Evolutionary conservation across 768 basidiomycete genomes (phyloP).

Genomic region (Mycena capillaripes): DNA sequence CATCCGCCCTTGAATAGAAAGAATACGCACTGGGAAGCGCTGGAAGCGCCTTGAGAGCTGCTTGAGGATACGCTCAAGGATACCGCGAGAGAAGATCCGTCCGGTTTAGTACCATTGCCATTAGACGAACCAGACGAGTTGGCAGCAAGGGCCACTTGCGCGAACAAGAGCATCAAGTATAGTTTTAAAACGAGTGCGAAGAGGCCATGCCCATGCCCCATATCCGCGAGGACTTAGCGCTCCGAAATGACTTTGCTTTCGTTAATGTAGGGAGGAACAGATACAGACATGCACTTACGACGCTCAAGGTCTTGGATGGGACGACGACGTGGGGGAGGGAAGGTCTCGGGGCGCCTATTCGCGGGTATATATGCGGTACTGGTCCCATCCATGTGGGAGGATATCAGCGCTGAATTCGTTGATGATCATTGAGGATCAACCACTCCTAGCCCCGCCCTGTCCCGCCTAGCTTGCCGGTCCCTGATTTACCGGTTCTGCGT

Average conservation of each 20-base stretch:
- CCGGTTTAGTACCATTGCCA: not conserved
- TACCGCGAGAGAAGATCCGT: not conserved
- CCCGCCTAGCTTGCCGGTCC: too few species aligned
- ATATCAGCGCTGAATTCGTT: not conserved
- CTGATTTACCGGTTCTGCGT: too few species aligned
- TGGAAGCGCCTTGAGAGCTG: not conserved
- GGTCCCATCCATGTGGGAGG: not conserved
- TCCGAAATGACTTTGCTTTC: too few species aligned
- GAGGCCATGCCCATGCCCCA: constrained; percentile 20
- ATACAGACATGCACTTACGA: not conserved
- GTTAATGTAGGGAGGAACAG: too few species aligned
- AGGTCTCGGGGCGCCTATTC: not conserved
- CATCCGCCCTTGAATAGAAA: not conserved
- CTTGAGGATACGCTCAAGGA: not conserved
- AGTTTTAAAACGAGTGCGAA: constrained; percentile 19
- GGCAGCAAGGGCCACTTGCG: constrained; percentile 8
- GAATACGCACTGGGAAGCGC: not conserved
- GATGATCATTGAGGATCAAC: not conserved
- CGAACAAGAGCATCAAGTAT: not conserved
- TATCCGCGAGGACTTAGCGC: constrained; percentile 12
- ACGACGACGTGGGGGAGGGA: not conserved
- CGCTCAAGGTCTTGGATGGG: not conserved
- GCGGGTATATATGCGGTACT: not conserved
- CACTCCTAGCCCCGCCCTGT: not conserved
- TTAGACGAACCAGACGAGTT: not conserved